Conservation (phyloP, 768 basidiomycete genomes). For the Gautieria morchelliformis region DNA sequence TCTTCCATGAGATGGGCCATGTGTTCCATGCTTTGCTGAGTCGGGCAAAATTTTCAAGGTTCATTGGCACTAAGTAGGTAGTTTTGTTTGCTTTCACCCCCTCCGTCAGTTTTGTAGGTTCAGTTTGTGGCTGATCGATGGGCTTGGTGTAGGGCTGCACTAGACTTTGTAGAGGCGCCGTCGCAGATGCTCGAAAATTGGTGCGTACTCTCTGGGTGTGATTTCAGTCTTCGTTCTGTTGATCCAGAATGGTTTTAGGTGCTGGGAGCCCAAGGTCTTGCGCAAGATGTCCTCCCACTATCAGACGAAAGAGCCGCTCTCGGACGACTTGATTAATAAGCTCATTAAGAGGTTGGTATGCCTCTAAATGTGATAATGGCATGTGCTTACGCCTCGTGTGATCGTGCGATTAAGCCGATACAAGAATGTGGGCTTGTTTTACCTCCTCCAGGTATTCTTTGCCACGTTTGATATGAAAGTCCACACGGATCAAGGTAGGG, state of each 20-base stretch:
- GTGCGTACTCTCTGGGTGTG: conserved; percentile 25
- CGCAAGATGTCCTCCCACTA: conserved; percentile 75
- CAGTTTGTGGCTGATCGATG: neutral
- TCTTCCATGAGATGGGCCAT: conserved; percentile 85
- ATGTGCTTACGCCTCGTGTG: neutral
- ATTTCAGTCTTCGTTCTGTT: neutral
- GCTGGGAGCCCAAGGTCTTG: conserved; percentile 75
- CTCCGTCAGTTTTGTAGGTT: neutral
- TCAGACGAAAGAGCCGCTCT: conserved; percentile 60
- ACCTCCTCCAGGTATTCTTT: conserved; percentile 78
- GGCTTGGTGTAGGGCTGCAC: conserved; percentile 39
- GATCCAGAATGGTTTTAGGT: conserved; percentile 29
- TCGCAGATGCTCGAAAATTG: conserved; percentile 92
- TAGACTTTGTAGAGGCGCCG: conserved; percentile 85
- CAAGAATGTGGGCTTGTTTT: conserved; percentile 74
- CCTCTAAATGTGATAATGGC: neutral
- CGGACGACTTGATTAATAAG: conserved; percentile 65
- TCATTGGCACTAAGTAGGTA: conserved; percentile 66
- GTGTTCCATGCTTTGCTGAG: conserved; percentile 49
- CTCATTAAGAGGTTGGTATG: conserved; percentile 61
- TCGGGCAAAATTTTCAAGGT: conserved; percentile 58
- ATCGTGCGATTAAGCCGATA: conserved; percentile 33
- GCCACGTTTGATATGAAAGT: conserved; percentile 71
- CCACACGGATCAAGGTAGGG: conserved; percentile 56
- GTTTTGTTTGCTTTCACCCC: conserved; percentile 2